These are phyloP conservation scores for Paramecium tetraurelia DNA, from an alignment of 73 alveolate genomes.

Conservation along the genomic window DNA sequence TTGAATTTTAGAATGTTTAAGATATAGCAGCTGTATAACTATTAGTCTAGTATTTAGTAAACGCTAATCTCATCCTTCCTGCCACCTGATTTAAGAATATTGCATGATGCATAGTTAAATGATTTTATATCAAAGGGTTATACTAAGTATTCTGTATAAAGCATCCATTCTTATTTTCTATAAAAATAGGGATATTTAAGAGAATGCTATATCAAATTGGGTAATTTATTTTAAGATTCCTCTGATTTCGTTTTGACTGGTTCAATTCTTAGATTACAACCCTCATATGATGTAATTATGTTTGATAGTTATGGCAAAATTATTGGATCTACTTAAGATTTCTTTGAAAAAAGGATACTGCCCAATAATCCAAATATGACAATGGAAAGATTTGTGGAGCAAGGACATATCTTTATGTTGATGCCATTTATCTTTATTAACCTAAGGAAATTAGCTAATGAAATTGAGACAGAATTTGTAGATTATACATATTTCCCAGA, in stretches of 20 bases:
- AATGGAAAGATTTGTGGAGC: not conserved
- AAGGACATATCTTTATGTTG: not conserved
- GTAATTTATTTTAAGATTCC: not conserved
- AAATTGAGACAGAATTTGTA: not conserved
- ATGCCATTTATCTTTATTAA: not conserved
- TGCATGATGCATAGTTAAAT: not conserved
- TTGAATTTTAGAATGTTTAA: not conserved
- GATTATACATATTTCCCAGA: not conserved
- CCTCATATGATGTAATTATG: not conserved
- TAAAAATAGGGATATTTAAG: not conserved
- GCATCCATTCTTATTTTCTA: not conserved
- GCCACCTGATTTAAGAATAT: not conserved
- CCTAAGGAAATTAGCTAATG: not conserved
- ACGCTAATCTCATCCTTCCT: not conserved
- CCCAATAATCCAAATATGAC: not conserved
- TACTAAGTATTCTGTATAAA: not conserved
- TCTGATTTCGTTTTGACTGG: not conserved
- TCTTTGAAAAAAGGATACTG: not conserved
- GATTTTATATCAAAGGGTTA: not conserved
- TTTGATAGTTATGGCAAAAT: conserved; percentile 10
- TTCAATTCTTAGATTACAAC: not conserved
- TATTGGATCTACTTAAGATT: not conserved
- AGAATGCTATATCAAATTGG: not conserved
- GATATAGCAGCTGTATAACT: not conserved
- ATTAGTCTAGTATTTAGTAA: not conserved